Evolutionary conservation across 176 grass and related monocot species (phyloP).

Genomic region (Tillandsia leiboldiana): DNA sequence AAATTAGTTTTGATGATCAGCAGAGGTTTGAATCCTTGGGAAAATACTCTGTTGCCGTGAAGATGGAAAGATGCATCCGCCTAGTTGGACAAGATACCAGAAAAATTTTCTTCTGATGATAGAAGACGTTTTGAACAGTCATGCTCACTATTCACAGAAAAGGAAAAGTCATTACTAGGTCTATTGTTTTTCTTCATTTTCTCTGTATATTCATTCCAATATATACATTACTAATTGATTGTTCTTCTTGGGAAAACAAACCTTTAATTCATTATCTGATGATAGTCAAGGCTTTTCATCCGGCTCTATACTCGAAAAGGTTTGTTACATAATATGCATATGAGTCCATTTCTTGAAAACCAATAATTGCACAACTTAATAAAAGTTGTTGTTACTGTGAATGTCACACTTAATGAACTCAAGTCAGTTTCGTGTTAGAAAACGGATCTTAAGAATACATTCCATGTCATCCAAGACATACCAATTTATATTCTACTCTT

Average conservation of each 20-base stretch:
- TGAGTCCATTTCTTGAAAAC: slow-evolving; percentile 11
- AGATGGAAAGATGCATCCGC: slow-evolving; percentile 32
- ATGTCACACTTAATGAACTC: too few relatives aligned
- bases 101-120: slow-evolving; percentile 68
- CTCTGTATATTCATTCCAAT: slow-evolving; percentile 6
- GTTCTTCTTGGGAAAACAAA: slow-evolving; percentile 36
- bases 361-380: slow-evolving; percentile 6
- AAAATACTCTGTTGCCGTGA: slow-evolving; percentile 27
- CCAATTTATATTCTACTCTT: too few relatives aligned
- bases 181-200: slow-evolving; percentile 10
- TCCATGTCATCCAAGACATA: too few relatives aligned
- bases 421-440: too few relatives aligned
- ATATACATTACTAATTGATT: not conserved
- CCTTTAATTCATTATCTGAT: slow-evolving; percentile 57
- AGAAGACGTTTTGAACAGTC: slow-evolving; percentile 63
- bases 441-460: too few relatives aligned
- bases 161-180: slow-evolving; percentile 81
- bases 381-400: too few relatives aligned
- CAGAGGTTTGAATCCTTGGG: slow-evolving; percentile 34
- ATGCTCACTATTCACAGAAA: slow-evolving; percentile 50
- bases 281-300: slow-evolving; percentile 79
- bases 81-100: slow-evolving; percentile 50
- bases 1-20: slow-evolving; percentile 14
- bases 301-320: slow-evolving; percentile 93
- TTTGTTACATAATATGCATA: slow-evolving; percentile 24